phyloP scores from a whole-genome alignment of 306 rosid genomes.

The Begonia masoniana region DNA sequence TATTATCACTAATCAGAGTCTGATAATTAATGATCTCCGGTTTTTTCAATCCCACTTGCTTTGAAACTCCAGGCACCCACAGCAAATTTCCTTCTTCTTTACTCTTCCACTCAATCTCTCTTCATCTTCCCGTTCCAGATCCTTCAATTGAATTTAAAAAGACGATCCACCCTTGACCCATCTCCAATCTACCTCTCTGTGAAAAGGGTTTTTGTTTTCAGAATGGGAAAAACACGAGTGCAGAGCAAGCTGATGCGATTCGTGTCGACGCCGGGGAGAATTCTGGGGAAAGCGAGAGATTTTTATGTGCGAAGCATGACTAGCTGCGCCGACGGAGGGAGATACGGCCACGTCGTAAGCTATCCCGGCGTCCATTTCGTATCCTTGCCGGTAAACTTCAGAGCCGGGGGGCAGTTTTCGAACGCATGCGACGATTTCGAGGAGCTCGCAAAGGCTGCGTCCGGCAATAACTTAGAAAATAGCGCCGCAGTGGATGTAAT shows the following conservation, averaged over 20 bases:
- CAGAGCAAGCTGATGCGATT: constrained; percentile 37
- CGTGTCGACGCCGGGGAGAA: constrained; percentile 37
- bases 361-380: constrained; percentile 5
- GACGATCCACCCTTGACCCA: too few species aligned
- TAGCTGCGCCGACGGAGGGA: constrained; percentile 25
- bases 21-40: too few species aligned
- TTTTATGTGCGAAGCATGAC: constrained; percentile 45
- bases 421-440: constrained; percentile 27
- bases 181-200: too few species aligned
- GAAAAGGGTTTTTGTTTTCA: too few species aligned
- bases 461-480: constrained; percentile 27
- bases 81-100: too few species aligned
- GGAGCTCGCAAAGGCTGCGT: constrained; percentile 49
- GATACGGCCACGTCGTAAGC: constrained; percentile 16
- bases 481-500: constrained; percentile 32
- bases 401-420: constrained; percentile 24
- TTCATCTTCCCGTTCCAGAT: too few species aligned
- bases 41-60: too few species aligned
- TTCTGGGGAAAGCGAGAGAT: constrained; percentile 40
- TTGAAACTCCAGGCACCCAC: too few species aligned
- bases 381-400: constrained; percentile 37
- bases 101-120: too few species aligned
- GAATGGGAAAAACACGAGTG: constrained; percentile 6
- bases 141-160: too few species aligned
- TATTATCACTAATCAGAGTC: too few species aligned